phyloP scores from a whole-genome alignment of 75 land plant genomes.

The Larix kaempferi region DNA sequence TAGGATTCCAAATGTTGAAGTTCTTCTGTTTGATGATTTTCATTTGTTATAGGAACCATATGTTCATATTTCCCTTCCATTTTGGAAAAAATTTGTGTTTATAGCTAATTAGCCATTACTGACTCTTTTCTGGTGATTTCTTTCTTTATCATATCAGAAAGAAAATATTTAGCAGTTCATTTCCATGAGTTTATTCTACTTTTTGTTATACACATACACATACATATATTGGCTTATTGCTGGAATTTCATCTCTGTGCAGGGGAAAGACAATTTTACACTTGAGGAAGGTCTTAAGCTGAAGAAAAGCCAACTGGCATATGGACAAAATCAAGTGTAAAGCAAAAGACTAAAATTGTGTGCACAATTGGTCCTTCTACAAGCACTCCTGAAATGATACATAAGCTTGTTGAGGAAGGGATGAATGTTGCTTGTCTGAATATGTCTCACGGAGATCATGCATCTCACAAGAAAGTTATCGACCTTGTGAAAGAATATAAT shows the following conservation, averaged over 20 bases:
- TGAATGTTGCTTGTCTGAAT: constrained; percentile 94
- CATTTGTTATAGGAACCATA: neutral
- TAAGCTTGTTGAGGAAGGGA: constrained; percentile 85
- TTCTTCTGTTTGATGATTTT: neutral
- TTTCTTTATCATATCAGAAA: neutral
- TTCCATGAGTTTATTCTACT: neutral
- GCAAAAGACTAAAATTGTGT: constrained; percentile 95
- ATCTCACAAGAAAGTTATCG: constrained; percentile 89
- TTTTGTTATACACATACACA: neutral
- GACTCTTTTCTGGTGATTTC: neutral
- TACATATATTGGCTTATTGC: neutral
- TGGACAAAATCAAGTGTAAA: constrained; percentile 22
- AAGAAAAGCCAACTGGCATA: constrained; percentile 43
- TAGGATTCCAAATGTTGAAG: too few relatives aligned
- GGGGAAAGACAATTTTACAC: neutral
- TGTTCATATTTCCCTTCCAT: neutral
- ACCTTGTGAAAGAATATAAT: constrained; percentile 88
- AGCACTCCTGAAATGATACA: constrained; percentile 89
- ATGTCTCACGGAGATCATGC: constrained; percentile 98
- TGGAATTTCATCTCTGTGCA: neutral
- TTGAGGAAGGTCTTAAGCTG: neutral
- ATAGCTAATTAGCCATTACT: neutral
- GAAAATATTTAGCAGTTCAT: neutral
- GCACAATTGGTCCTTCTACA: constrained; percentile 94
- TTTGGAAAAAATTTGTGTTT: neutral